Conservation (phyloP, 768 basidiomycete species). For the Nevesoporus exiguus region DNA sequence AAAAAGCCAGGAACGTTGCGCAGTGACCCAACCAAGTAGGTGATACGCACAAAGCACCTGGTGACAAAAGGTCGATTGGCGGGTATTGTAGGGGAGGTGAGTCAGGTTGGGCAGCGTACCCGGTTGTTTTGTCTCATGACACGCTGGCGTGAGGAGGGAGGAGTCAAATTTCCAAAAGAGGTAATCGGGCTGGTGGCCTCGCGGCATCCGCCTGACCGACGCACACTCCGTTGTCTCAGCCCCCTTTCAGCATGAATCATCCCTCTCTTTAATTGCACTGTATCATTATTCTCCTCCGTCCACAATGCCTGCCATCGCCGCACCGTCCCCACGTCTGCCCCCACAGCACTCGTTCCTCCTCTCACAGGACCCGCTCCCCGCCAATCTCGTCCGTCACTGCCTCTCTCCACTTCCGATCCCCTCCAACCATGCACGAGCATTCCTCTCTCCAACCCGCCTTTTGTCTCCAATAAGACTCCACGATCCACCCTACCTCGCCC, state of each 20-base stretch:
- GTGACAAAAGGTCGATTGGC: no score
- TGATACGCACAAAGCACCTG: neutral
- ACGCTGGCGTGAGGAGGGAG: neutral
- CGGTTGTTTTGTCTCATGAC: neutral
- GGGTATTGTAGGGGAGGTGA: neutral
- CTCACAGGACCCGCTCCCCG: slow-evolving; percentile 1
- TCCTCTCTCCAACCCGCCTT: slow-evolving; percentile 33
- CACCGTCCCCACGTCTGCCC: slow-evolving; percentile 37
- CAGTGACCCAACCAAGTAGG: neutral
- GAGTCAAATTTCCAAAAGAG: slow-evolving; percentile 28
- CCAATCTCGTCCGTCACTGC: neutral
- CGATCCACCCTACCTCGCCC: slow-evolving; percentile 24
- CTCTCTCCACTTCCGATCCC: neutral
- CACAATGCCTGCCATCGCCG: slow-evolving; percentile 42
- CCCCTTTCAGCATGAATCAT: slow-evolving; percentile 23
- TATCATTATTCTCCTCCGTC: slow-evolving; percentile 30
- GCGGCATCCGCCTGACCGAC: slow-evolving; percentile 18
- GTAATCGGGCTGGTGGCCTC: slow-evolving; percentile 20
- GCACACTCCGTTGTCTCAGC: slow-evolving; percentile 18
- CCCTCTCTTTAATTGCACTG: slow-evolving; percentile 33
- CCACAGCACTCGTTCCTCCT: slow-evolving; percentile 16
- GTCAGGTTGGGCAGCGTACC: no score
- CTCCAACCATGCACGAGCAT: slow-evolving; percentile 17
- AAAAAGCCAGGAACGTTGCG: neutral
- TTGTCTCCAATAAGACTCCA: slow-evolving; percentile 38